These are phyloP conservation scores for Picocystis salinarum DNA, from an alignment of 139 green algal species.

Conservation along the genomic window DNA sequence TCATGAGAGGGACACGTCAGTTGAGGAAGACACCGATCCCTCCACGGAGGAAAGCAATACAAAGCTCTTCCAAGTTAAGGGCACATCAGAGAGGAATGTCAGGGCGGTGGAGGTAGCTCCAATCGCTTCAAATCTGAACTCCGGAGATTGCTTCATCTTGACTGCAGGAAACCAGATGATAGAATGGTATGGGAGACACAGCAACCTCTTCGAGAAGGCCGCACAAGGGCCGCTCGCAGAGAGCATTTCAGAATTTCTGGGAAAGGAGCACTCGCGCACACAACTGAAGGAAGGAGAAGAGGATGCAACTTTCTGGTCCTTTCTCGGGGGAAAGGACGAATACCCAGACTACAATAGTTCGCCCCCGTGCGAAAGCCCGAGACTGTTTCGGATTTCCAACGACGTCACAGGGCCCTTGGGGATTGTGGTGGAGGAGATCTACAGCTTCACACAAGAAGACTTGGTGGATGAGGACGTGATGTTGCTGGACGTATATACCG, in stretches of 20 bases:
- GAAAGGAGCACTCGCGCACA: no score
- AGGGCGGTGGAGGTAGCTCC: conserved; percentile 7
- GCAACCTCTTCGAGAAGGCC: conserved; percentile 7
- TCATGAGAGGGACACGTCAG: no score
- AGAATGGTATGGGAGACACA: conserved; percentile 10
- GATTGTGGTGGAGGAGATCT: conserved; percentile 12
- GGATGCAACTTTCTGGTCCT: no score
- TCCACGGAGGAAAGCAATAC: conserved; percentile 16
- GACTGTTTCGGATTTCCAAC: no score
- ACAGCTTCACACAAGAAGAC: conserved; percentile 18
- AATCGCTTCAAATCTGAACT: conserved; percentile 13
- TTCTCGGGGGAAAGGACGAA: no score
- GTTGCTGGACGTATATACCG: conserved; percentile 13
- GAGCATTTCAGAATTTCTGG: neutral
- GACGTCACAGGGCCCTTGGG: conserved; percentile 8
- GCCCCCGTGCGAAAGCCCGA: no score
- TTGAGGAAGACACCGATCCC: no score
- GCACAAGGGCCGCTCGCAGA: conserved; percentile 6
- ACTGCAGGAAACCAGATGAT: conserved; percentile 7
- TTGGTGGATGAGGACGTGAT: conserved; percentile 16
- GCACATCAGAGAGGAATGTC: neutral
- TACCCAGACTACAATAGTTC: no score
- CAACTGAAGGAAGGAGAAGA: no score
- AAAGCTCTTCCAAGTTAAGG: conserved; percentile 12
- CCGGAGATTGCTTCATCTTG: conserved; percentile 15